Percentiles rank a stretch among this genome's conserved stretches.
phyloP scores from a whole-genome alignment of 805 yeast genomes.

The Metschnikowia vanudenii region DNA sequence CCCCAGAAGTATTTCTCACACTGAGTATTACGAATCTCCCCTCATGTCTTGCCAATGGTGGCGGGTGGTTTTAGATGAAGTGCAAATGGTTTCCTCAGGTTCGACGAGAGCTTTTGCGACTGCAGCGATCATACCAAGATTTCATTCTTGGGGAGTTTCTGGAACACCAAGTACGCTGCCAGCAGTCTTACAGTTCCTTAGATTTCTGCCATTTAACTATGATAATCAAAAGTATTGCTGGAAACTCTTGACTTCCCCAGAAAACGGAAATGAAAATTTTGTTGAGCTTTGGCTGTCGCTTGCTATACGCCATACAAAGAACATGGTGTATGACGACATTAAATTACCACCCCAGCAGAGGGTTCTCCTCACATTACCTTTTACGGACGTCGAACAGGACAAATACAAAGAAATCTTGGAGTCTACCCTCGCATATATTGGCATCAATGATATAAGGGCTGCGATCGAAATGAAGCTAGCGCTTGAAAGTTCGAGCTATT shows the following conservation, averaged over 20 bases:
- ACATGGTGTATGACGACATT: conserved; percentile 76
- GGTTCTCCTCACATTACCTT: conserved; percentile 65
- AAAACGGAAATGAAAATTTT: conserved; percentile 27
- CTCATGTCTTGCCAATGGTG: conserved; percentile 79
- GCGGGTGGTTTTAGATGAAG: conserved; percentile 91
- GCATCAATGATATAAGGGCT: conserved; percentile 50
- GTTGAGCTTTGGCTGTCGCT: conserved; percentile 49
- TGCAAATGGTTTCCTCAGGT: conserved; percentile 82
- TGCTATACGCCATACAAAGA: conserved; percentile 79
- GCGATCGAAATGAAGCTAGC: conserved; percentile 52
- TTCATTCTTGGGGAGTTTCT: conserved; percentile 95
- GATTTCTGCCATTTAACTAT: conserved; percentile 62
- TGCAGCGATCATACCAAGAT: conserved; percentile 74
- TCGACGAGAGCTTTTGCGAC: conserved; percentile 76
- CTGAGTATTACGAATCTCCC: conserved; percentile 63
- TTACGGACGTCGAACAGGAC: conserved; percentile 81
- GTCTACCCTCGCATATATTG: conserved; percentile 57
- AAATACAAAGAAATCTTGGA: conserved; percentile 66
- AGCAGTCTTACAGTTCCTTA: conserved; percentile 66
- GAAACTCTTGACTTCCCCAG: conserved; percentile 27
- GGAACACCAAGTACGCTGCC: conserved; percentile 87
- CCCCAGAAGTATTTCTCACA: conserved; percentile 14
- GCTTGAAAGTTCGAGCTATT: conserved; percentile 40
- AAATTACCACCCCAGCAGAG: conserved; percentile 76
- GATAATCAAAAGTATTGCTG: conserved; percentile 41